These are phyloP conservation scores for Annulohypoxylon moriforme DNA, from an alignment of 495 filamentous ascomycete species.

Conservation along the genomic window DNA sequence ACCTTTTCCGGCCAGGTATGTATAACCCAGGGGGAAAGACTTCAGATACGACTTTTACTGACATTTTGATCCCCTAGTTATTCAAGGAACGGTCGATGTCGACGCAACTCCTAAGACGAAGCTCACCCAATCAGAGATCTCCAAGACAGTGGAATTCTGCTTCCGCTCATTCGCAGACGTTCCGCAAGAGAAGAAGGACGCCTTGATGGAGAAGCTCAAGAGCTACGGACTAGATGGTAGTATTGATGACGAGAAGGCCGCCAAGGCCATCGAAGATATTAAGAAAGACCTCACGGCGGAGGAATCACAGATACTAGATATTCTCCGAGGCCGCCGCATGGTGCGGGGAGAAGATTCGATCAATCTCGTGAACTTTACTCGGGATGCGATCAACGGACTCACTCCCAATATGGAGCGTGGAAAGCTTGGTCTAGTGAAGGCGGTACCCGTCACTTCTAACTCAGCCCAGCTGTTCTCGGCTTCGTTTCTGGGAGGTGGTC, in stretches of 20 bases:
- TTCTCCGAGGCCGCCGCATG: constrained; percentile 46
- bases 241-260: not conserved
- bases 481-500: not conserved
- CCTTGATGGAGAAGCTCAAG: constrained; percentile 46
- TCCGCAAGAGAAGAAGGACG: constrained; percentile 35
- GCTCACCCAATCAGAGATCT: constrained; percentile 49
- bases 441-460: not conserved
- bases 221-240: constrained; percentile 9
- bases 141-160: constrained; percentile 55
- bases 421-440: constrained; percentile 37
- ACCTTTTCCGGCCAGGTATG: constrained; percentile 57
- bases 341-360: constrained; percentile 47
- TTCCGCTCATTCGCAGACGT: constrained; percentile 47
- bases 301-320: constrained; percentile 49
- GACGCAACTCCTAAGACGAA: constrained; percentile 45
- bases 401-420: constrained; percentile 48
- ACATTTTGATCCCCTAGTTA: constrained; percentile 45
- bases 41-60: not conserved
- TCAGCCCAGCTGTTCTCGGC: constrained; percentile 6
- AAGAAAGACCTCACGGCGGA: constrained; percentile 45
- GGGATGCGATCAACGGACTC: constrained; percentile 53
- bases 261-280: constrained; percentile 21
- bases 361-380: constrained; percentile 50
- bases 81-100: constrained; percentile 53
- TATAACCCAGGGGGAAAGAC: not conserved